Percentiles rank a stretch among this genome's conserved stretches.
Evolutionary conservation across 176 grass and related monocot genomes (phyloP).

Genomic region (Phoenix dactylifera): DNA sequence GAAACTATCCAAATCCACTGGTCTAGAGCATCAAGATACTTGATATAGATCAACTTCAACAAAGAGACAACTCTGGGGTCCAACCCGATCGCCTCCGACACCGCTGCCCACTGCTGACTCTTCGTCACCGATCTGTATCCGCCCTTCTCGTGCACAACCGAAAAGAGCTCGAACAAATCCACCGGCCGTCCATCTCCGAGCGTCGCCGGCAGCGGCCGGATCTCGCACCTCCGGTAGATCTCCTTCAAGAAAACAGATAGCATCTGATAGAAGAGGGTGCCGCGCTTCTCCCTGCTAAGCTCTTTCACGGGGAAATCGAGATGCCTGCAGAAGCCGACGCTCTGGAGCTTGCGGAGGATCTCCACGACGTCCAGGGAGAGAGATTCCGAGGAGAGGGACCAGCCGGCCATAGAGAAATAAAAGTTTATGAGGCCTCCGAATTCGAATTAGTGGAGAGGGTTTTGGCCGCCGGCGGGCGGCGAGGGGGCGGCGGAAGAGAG

Average conservation of each 20-base stretch:
- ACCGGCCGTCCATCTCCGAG: slow-evolving; percentile 15
- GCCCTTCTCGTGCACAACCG: slow-evolving; percentile 17
- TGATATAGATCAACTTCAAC: slow-evolving; percentile 29
- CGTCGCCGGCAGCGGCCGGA: slow-evolving; percentile 5
- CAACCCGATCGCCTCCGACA: slow-evolving; percentile 28
- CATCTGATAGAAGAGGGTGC: slow-evolving; percentile 17
- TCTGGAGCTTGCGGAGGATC: slow-evolving; percentile 28
- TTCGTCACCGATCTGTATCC: slow-evolving; percentile 23
- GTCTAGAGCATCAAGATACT: slow-evolving; percentile 28
- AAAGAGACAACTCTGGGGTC: not conserved
- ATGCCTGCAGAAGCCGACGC: slow-evolving; percentile 10
- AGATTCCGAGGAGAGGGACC: too few species aligned
- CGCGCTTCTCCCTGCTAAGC: not conserved
- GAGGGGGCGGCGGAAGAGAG: too few species aligned
- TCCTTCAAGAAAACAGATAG: slow-evolving; percentile 20
- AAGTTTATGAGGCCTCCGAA: too few species aligned
- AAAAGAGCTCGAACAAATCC: slow-evolving; percentile 37
- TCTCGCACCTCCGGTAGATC: not conserved
- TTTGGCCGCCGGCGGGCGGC: too few species aligned
- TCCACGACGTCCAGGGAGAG: not conserved
- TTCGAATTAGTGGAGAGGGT: too few species aligned
- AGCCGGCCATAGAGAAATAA: too few species aligned
- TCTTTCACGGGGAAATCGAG: slow-evolving; percentile 12
- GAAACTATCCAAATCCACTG: not conserved
- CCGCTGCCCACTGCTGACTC: slow-evolving; percentile 7